Percentiles rank a stretch among this genome's conserved stretches.
These are phyloP conservation scores for Eragrostis nindensis DNA, from an alignment of 176 grass and related monocot genomes.

Conservation along the genomic window DNA sequence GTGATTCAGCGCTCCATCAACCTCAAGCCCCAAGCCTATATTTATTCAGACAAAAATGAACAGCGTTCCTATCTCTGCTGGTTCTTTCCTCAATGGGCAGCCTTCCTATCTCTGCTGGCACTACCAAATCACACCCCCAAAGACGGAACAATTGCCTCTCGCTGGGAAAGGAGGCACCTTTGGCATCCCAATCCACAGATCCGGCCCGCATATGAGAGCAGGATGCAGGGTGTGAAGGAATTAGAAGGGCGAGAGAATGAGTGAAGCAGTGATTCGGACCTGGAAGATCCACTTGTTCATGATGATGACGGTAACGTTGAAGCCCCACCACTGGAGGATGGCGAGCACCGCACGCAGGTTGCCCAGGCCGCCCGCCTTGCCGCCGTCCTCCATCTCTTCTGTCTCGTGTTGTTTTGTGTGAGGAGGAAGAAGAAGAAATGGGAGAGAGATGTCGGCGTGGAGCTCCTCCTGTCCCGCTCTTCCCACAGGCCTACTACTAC, in stretches of 20 bases:
- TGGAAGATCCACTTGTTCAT: constrained; percentile 99
- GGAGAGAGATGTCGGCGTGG: background rate
- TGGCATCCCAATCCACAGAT: constrained; percentile 23
- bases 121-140: background rate
- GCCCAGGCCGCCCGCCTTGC: constrained; percentile 46
- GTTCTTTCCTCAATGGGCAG: background rate
- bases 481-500: background rate
- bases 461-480: no score
- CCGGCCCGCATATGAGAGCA: background rate
- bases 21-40: background rate
- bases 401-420: background rate
- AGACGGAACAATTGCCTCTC: background rate
- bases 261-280: constrained; percentile 40
- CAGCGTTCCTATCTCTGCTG: no score
- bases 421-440: background rate
- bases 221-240: background rate
- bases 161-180: background rate
- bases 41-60: background rate
- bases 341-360: constrained; percentile 67
- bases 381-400: constrained; percentile 61
- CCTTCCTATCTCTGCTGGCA: background rate
- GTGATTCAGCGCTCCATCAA: background rate
- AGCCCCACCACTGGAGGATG: constrained; percentile 96
- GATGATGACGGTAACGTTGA: constrained; percentile 98
- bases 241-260: background rate